Evolutionary conservation across 108 stramenopile genomes (phyloP).

Genomic region (Parietichytrium sp.): DNA sequence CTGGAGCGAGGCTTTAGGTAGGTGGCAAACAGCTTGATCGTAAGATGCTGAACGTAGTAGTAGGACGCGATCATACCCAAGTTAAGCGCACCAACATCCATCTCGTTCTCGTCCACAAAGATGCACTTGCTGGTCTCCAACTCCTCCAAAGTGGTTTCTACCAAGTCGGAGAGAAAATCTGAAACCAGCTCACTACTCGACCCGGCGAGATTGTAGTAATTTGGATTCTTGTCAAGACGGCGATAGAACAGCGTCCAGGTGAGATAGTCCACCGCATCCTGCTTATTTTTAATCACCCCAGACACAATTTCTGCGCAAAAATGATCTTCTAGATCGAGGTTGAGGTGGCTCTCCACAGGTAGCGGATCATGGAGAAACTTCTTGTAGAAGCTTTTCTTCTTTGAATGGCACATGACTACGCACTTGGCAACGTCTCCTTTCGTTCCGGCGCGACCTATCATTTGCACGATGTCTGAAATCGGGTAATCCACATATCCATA

Average conservation of each 20-base stretch:
- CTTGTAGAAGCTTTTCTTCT: conserved; percentile 88
- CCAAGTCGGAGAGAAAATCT: conserved; percentile 96
- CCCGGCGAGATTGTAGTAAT: conserved; percentile 91
- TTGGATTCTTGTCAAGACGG: conserved; percentile 95
- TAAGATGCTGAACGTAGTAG: conserved; percentile 92
- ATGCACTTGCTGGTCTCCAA: conserved; percentile 79
- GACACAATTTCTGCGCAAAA: conserved; percentile 94
- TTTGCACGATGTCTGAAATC: conserved; percentile 85
- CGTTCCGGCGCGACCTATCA: conserved; percentile 83
- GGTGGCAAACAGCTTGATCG: conserved; percentile 91
- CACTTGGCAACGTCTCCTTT: conserved; percentile 74
- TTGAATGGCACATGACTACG: conserved; percentile 84
- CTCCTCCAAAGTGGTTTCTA: conserved; percentile 88
- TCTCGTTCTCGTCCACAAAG: conserved; percentile 71
- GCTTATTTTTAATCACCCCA: conserved; percentile 87
- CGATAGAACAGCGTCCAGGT: conserved; percentile 98
- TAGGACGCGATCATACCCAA: conserved; percentile 98
- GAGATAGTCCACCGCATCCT: conserved; percentile 95
- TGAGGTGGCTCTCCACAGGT: conserved; percentile 93
- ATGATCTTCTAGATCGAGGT: conserved; percentile 92
- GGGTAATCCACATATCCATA: conserved; percentile 89
- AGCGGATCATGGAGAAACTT: conserved; percentile 91
- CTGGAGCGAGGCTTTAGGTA: conserved; percentile 92
- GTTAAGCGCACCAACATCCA: conserved; percentile 87
- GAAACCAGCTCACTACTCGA: conserved; percentile 84